Conservation (phyloP, 352 stramenopile species). For the Phytophthora vignae region DNA sequence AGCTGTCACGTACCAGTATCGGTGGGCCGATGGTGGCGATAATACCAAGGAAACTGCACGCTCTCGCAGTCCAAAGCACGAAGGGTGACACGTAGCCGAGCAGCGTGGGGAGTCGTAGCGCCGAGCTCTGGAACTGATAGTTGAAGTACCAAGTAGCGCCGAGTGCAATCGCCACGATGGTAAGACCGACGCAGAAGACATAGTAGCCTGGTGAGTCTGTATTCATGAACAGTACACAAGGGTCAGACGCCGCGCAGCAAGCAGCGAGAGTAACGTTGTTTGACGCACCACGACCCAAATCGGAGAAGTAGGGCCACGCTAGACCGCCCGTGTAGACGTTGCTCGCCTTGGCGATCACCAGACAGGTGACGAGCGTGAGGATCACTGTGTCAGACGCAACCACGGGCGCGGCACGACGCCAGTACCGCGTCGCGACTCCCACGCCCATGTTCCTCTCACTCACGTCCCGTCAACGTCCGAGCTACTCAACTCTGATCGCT, state of each 20-base stretch:
- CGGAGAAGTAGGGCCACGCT: constrained; percentile 75
- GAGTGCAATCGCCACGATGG: constrained; percentile 44
- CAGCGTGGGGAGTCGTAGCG: constrained; percentile 42
- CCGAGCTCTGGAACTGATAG: constrained; percentile 58
- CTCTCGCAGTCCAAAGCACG: constrained; percentile 30
- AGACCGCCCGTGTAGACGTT: constrained; percentile 66
- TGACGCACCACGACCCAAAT: constrained; percentile 57
- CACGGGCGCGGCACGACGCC: constrained; percentile 37
- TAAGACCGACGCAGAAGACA: constrained; percentile 58
- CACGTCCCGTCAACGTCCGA: neutral
- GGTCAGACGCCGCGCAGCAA: neutral
- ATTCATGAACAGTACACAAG: neutral
- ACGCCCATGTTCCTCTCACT: constrained; percentile 17
- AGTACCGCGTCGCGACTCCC: constrained; percentile 1
- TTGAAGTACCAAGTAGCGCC: constrained; percentile 61
- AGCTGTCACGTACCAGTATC: constrained; percentile 44
- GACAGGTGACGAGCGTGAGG: constrained; percentile 58
- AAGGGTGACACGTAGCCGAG: constrained; percentile 38
- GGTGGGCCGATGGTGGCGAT: constrained; percentile 62
- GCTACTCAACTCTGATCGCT: constrained; percentile 1
- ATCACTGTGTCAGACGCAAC: constrained; percentile 48
- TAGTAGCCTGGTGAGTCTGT: constrained; percentile 62
- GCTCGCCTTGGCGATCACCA: constrained; percentile 57
- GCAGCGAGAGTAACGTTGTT: neutral
- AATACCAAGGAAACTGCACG: constrained; percentile 39